Base-by-base conservation (phyloP, 768 basidiomycete genomes). In the Kwoniella pini region DNA sequence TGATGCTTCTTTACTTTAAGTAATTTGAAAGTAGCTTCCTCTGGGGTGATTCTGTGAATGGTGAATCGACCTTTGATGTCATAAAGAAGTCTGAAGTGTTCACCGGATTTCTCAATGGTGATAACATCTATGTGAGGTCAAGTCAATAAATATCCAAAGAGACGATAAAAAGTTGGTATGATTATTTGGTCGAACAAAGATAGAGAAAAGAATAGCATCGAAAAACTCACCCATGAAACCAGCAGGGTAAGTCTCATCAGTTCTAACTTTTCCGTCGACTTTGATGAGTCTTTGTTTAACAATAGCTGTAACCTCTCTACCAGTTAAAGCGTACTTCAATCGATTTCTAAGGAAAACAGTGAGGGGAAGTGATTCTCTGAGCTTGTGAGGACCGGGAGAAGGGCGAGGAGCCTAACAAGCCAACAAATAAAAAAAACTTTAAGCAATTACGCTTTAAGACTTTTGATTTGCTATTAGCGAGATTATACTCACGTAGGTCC, bases 1-100 rank as follows among this genome's bases (percentile, higher is more conserved):
- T 92, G 91, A 40, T 95, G 89, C 72, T 86, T 88, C 80, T 86
- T 86, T 74, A 99, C 96, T 69, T 80, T 81, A 79, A 90, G 84
- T 77, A 99, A 91, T 82, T 97, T 97, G 87, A 92, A 97, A 72
- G 84, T 82, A 49, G 95, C 92, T 81, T 99, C 96, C 82, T 98
- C 96, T 40, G 89, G 85, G 55, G 93, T 93, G 85, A 99, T 98
- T 75, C 96, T 91, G 85, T 99, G 96, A 80, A 98, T 95, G 70
- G 93, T 90, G 84, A 99, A 99, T 70, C 96, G 96, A 71, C 96
- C 96, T 84, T 99, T 99, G 82, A 98, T 88, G 79, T 98, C 96
- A 85, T 98, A 98, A 42, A 99, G 84, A 62, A 98, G 86, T 81
- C 96, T 95, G 88, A 98, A 99, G 84, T 98, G 88, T 82, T 99